Evolutionary conservation across 495 filamentous ascomycete species (phyloP).

Genomic region (Bryoglossum gracile): DNA sequence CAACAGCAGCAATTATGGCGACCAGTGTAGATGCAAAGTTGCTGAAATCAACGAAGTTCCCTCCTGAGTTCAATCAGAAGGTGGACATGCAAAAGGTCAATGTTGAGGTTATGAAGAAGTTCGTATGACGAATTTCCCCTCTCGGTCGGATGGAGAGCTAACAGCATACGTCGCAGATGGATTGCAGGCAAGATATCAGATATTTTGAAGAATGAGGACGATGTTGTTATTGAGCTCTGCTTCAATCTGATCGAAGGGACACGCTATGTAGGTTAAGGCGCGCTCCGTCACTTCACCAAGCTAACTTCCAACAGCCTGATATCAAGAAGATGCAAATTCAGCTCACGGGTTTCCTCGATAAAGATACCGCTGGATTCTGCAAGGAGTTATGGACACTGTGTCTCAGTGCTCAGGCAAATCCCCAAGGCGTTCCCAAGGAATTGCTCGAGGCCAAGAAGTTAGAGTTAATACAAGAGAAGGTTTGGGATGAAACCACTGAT

Average conservation of each 20-base stretch:
- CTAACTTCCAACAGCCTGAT: slow-evolving; percentile 60
- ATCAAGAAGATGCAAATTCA: slow-evolving; percentile 92
- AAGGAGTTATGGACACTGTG: slow-evolving; percentile 89
- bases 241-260: slow-evolving; percentile 80
- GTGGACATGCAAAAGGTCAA: slow-evolving; percentile 98
- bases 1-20: slow-evolving; percentile 45
- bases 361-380: slow-evolving; percentile 85
- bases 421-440: slow-evolving; percentile 89
- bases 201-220: slow-evolving; percentile 85
- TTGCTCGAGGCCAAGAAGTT: slow-evolving; percentile 92
- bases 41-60: slow-evolving; percentile 85
- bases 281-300: neutral
- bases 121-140: slow-evolving; percentile 23
- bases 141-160: neutral
- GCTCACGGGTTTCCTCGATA: slow-evolving; percentile 90
- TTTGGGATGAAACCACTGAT: no score
- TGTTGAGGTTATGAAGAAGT: slow-evolving; percentile 96
- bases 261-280: slow-evolving; percentile 59
- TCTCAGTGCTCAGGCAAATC: slow-evolving; percentile 80
- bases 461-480: slow-evolving; percentile 90
- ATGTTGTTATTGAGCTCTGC: slow-evolving; percentile 88
- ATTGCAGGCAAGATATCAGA: slow-evolving; percentile 79
- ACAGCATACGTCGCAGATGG: slow-evolving; percentile 55
- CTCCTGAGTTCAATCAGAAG: slow-evolving; percentile 86
- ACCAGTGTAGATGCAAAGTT: slow-evolving; percentile 78